Percentiles rank a stretch among this genome's conserved stretches.
phyloP scores from a whole-genome alignment of 345 rosid genomes.

The Zanthoxylum bungeanum region DNA sequence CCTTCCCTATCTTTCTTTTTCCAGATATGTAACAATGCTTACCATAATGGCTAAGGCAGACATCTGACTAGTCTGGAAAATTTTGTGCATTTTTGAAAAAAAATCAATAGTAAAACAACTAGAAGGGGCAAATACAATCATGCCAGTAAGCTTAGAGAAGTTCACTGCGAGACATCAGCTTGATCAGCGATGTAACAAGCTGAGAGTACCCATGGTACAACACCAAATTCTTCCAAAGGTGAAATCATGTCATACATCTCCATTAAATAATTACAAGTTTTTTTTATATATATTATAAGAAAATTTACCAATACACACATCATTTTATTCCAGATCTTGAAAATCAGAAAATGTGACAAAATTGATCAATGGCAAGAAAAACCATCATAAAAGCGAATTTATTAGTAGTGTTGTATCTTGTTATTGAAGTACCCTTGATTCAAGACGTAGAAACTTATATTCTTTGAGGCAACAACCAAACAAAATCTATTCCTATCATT shows the following conservation, averaged over 20 bases:
- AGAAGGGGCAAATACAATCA: background rate
- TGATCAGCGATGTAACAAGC: too few relatives aligned
- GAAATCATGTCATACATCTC: background rate
- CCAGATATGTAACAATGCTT: constrained; percentile 37
- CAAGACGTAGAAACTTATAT: background rate
- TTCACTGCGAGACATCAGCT: background rate
- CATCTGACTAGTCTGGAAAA: constrained; percentile 13
- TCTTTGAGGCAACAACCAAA: constrained; percentile 18
- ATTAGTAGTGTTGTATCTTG: background rate
- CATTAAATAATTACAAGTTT: too few relatives aligned
- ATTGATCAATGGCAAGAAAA: background rate
- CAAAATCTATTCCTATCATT: constrained; percentile 8
- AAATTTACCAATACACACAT: too few relatives aligned
- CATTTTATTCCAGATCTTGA: background rate
- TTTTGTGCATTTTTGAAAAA: background rate
- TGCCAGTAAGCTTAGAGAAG: background rate
- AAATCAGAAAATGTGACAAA: background rate
- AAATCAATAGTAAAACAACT: background rate
- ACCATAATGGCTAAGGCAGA: constrained; percentile 8
- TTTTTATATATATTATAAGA: background rate
- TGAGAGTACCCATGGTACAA: background rate
- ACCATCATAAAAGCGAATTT: background rate
- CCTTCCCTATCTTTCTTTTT: constrained; percentile 19
- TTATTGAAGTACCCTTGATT: constrained; percentile 20
- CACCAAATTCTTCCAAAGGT: background rate